Conservation (phyloP, 164 flowering plant species). For the Echeveria elegans region DNA sequence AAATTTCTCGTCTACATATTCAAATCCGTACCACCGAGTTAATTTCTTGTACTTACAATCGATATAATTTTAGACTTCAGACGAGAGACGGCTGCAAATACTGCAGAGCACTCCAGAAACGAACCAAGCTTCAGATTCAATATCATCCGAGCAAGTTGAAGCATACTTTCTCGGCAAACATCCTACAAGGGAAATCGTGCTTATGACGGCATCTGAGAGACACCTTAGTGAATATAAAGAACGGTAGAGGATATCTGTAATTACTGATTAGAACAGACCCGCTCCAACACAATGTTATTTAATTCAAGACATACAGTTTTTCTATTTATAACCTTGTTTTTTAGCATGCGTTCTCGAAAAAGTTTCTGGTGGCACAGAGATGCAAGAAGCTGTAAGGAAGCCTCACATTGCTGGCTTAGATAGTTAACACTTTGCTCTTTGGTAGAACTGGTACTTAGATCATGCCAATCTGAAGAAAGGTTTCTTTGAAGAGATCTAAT, state of each 20-base stretch:
- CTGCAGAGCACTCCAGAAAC: constrained; percentile 26
- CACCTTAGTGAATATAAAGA: background rate
- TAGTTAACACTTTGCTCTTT: constrained; percentile 35
- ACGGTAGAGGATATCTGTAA: background rate
- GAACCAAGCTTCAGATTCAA: constrained; percentile 40
- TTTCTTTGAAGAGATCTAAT: constrained; percentile 44
- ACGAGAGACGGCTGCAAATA: constrained; percentile 65
- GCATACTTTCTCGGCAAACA: constrained; percentile 74
- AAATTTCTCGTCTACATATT: background rate
- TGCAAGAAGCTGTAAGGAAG: constrained; percentile 78
- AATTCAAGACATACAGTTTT: background rate
- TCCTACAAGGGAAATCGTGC: constrained; percentile 37
- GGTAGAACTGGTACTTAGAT: constrained; percentile 21
- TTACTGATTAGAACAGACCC: background rate
- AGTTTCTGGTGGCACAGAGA: constrained; percentile 70
- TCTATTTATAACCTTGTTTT: constrained; percentile 54
- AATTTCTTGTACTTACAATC: constrained; percentile 53
- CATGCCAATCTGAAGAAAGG: constrained; percentile 33
- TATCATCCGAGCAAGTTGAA: constrained; percentile 56
- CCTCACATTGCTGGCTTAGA: constrained; percentile 84
- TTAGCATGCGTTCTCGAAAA: constrained; percentile 76
- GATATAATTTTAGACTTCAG: constrained; percentile 76
- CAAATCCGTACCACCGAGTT: background rate
- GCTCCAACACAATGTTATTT: background rate
- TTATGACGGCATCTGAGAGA: background rate